A percentile compares a stretch with the other conserved stretches of the same genome.
Evolutionary conservation across 805 yeast species (phyloP).

Genomic region (Myxozyma kluyveri): DNA sequence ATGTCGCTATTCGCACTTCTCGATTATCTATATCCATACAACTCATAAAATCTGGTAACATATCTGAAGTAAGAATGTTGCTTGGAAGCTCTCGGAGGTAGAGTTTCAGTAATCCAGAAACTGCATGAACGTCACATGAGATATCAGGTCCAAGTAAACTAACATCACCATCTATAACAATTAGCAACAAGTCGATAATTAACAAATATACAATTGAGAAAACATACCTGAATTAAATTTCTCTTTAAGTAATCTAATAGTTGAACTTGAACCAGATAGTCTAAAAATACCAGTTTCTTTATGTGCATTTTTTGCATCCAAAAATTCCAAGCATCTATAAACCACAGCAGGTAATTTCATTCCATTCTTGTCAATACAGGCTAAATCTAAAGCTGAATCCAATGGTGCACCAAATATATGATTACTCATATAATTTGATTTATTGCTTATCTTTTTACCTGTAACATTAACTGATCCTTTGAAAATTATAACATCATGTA

Average conservation of each 20-base stretch:
- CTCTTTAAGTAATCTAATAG: conserved; percentile 66
- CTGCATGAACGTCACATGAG: conserved; percentile 69
- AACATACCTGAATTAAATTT: conserved; percentile 51
- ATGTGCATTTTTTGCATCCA: conserved; percentile 65
- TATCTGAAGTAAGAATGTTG: conserved; percentile 60
- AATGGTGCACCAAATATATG: conserved; percentile 23
- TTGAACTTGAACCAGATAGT: conserved; percentile 80
- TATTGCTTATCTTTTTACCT: conserved; percentile 17
- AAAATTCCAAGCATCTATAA: conserved; percentile 67
- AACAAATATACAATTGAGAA: background rate
- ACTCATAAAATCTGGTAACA: conserved; percentile 42
- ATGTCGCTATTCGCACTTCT: conserved; percentile 32
- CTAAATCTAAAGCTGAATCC: conserved; percentile 23
- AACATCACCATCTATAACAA: conserved; percentile 53
- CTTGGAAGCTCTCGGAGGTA: conserved; percentile 76
- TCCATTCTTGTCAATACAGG: conserved; percentile 20
- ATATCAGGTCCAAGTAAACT: conserved; percentile 48
- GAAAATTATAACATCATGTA: conserved; percentile 15
- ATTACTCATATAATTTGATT: conserved; percentile 3
- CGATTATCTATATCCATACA: conserved; percentile 37
- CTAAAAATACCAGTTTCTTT: conserved; percentile 89
- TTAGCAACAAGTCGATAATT: background rate
- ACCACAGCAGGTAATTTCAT: conserved; percentile 66
- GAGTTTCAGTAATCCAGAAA: conserved; percentile 79
- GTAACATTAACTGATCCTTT: conserved; percentile 19